Evolutionary conservation across 2,329 filamentous ascomycete genomes (phyloP).

Genomic region (Aspergillus sp.): DNA sequence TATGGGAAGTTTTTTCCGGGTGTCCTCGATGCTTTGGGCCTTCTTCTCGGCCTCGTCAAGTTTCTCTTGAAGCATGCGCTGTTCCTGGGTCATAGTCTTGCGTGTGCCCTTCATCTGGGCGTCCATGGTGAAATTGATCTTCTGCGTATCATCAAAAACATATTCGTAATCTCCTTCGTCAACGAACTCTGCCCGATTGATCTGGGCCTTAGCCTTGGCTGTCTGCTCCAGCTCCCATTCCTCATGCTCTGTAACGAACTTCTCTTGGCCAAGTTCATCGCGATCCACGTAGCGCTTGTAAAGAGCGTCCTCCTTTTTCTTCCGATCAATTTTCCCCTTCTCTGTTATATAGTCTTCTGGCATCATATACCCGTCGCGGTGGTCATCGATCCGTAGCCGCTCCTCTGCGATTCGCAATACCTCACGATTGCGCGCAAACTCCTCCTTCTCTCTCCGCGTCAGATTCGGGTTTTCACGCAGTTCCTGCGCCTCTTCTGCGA

Average conservation of each 20-base stretch:
- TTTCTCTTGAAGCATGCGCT: conserved; percentile 74
- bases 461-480: conserved; percentile 72
- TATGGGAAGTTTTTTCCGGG: conserved; percentile 84
- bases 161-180: conserved; percentile 87
- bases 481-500: conserved; percentile 83
- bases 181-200: conserved; percentile 70
- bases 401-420: conserved; percentile 79
- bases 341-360: conserved; percentile 95
- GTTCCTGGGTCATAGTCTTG: conserved; percentile 72
- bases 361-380: conserved; percentile 87
- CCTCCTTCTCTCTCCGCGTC: conserved; percentile 75
- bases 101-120: conserved; percentile 70
- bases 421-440: conserved; percentile 87
- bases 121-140: conserved; percentile 81
- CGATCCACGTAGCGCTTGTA: conserved; percentile 88
- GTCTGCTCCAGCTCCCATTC: conserved; percentile 94
- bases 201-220: conserved; percentile 82
- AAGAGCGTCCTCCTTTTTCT: conserved; percentile 83
- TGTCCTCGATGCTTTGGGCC: conserved; percentile 85
- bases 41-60: conserved; percentile 87
- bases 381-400: conserved; percentile 82
- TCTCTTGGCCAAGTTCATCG: conserved; percentile 84
- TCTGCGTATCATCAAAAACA: conserved; percentile 85
- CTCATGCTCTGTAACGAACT: conserved; percentile 89
- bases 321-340: conserved; percentile 82